Conservation (phyloP, 371 early-diverging fungal genomes). For the Mortierella sp. region DNA sequence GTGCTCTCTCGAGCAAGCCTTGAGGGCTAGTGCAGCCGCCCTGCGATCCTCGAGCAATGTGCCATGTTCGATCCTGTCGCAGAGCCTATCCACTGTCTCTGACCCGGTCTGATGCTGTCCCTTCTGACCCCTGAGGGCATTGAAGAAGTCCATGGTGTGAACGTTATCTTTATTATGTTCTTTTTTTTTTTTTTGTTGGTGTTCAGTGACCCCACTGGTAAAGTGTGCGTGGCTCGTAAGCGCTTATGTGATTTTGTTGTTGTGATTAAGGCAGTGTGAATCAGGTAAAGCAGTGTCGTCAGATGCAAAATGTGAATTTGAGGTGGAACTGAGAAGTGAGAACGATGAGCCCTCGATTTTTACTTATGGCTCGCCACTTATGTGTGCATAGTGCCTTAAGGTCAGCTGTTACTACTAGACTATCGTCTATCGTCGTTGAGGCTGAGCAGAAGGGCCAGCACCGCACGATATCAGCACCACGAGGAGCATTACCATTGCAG, state of each 20-base stretch:
- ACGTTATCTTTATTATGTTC: no score
- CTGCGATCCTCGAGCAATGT: constrained; percentile 91
- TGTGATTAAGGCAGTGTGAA: no score
- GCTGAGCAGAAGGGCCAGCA: no score
- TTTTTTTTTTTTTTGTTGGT: no score
- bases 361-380: no score
- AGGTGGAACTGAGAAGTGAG: no score
- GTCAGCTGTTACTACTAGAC: no score
- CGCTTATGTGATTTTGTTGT: not conserved
- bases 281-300: no score
- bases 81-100: constrained; percentile 88
- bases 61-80: constrained; percentile 85
- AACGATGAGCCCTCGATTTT: no score
- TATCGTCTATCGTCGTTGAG: no score
- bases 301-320: no score
- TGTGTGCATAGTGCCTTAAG: no score
- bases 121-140: constrained; percentile 82
- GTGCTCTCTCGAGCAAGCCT: constrained; percentile 88
- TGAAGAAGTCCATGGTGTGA: constrained; percentile 89
- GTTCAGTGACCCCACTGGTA: constrained; percentile 31
- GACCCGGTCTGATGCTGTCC: constrained; percentile 84
- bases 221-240: constrained; percentile 27
- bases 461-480: constrained; percentile 20
- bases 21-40: constrained; percentile 88
- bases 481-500: constrained; percentile 7